These are phyloP conservation scores for Gaertneriomyces semiglobifer DNA, from an alignment of 192 early-diverging fungal species.

Conservation along the genomic window DNA sequence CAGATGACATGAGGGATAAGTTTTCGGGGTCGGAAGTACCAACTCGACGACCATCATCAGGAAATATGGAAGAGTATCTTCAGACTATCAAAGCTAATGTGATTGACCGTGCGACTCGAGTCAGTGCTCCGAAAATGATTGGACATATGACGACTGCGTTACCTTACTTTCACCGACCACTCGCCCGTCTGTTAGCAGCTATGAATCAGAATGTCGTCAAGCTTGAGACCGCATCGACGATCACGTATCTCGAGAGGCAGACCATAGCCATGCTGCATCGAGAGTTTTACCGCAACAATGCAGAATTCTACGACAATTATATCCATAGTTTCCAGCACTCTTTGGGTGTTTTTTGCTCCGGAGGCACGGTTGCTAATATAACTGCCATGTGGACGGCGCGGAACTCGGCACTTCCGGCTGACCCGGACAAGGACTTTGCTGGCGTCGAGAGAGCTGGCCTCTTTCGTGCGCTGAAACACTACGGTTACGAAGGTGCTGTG, in stretches of 20 bases:
- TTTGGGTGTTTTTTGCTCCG: conserved; percentile 48
- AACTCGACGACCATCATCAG: conserved; percentile 7
- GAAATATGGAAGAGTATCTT: conserved; percentile 42
- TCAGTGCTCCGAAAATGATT: conserved; percentile 49
- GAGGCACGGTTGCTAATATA: conserved; percentile 58
- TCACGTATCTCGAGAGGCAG: conserved; percentile 52
- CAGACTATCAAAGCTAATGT: conserved; percentile 46
- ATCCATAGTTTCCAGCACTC: conserved; percentile 38
- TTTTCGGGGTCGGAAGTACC: conserved; percentile 38
- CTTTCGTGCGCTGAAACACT: conserved; percentile 37
- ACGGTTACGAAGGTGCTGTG: conserved; percentile 51
- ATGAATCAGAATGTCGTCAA: conserved; percentile 63
- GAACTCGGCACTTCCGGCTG: conserved; percentile 42
- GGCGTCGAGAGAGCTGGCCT: conserved; percentile 57
- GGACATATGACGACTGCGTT: conserved; percentile 58
- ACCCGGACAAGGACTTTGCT: conserved; percentile 23
- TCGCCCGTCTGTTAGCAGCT: conserved; percentile 49
- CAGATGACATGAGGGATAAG: conserved; percentile 19
- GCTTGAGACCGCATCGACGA: conserved; percentile 54
- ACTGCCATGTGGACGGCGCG: conserved; percentile 60
- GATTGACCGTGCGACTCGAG: conserved; percentile 50
- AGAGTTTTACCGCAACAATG: conserved; percentile 38
- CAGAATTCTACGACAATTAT: conserved; percentile 44
- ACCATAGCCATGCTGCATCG: conserved; percentile 53
- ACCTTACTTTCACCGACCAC: conserved; percentile 55